These are phyloP conservation scores for Serendipita sp. DNA, from an alignment of 768 basidiomycete species.

Conservation along the genomic window DNA sequence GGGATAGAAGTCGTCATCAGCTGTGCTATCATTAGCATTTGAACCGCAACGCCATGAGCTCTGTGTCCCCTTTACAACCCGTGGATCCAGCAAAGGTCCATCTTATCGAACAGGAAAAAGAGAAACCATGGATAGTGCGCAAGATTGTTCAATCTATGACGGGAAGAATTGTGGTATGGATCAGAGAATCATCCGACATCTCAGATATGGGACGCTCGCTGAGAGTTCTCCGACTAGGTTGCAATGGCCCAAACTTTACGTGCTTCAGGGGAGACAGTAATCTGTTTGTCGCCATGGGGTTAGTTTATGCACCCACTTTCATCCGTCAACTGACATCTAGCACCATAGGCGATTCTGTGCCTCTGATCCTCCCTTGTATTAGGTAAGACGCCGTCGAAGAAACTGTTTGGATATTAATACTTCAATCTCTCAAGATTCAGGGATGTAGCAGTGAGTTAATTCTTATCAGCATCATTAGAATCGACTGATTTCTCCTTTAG, in stretches of 20 bases:
- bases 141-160: slow-evolving; percentile 47
- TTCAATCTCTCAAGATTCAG: background rate
- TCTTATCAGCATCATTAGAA: background rate
- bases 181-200: slow-evolving; percentile 34
- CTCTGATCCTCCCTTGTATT: slow-evolving; percentile 45
- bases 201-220: background rate
- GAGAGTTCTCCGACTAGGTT: background rate
- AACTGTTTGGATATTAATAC: background rate
- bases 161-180: slow-evolving; percentile 33
- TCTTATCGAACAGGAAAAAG: slow-evolving; percentile 32
- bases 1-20: no score
- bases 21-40: no score
- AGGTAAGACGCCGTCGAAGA: background rate
- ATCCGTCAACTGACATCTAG: background rate
- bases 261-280: slow-evolving; percentile 39
- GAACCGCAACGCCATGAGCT: background rate
- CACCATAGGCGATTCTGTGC: slow-evolving; percentile 36
- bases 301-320: background rate
- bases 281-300: slow-evolving; percentile 47
- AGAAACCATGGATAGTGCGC: slow-evolving; percentile 45
- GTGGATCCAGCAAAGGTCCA: slow-evolving; percentile 11
- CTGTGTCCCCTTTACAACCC: slow-evolving; percentile 9
- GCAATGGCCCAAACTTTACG: slow-evolving; percentile 27
- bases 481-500: slow-evolving; percentile 36
- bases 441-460: background rate